Evolutionary conservation across 768 basidiomycete species (phyloP), one percentile per base, ranked within the genome.

Genomic region (Punctularia strigosozonata): DNA sequence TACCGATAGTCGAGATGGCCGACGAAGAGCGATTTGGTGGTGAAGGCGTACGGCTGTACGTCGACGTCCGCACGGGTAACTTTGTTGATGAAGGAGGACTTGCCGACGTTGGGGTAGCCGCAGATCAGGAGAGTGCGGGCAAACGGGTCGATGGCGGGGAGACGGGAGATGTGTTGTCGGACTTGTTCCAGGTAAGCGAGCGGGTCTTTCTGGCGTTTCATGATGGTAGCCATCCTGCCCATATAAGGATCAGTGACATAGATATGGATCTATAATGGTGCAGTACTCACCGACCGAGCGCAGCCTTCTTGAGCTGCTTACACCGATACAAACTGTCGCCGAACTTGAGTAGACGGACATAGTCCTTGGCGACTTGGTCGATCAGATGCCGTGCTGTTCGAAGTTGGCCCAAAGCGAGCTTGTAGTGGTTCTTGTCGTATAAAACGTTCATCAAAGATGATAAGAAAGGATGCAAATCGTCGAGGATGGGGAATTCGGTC

Each of bases 391-490:
- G 73, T 2, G 87, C 87, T 1, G 95, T 99, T 47, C 94, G 82
- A 43, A 99, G 76, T 56, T 99, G 95, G 43, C 95, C 94, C 31
- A 99, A 68, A 3, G 95, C 95, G 38, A 99, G 84, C 64, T 98
- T 98, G 76, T 97, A 97, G 57, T 99, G 94, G 56, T 97, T 97
- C 66, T 98, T 98, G 73, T 99, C 95, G 61, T 99, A 99, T 30
- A 99, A 74, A 13, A 99, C 95, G 61, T 99, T 99, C 74, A 99
- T 79, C 14, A 99, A 69, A 2, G 91, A 92, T 2, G 89, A 74
- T 14, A 98, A 68, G 69, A 98, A 99, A 2, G 95, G 95, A 58
- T 99, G 95, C 7, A 99, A 70, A 56, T 98, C 94, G 58, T 98
- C 94, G 38, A 99, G 81, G 64, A 98, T 79, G 17, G 95, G 95